Conservation (phyloP, 768 basidiomycete genomes). For the Auricularia sp. region DNA sequence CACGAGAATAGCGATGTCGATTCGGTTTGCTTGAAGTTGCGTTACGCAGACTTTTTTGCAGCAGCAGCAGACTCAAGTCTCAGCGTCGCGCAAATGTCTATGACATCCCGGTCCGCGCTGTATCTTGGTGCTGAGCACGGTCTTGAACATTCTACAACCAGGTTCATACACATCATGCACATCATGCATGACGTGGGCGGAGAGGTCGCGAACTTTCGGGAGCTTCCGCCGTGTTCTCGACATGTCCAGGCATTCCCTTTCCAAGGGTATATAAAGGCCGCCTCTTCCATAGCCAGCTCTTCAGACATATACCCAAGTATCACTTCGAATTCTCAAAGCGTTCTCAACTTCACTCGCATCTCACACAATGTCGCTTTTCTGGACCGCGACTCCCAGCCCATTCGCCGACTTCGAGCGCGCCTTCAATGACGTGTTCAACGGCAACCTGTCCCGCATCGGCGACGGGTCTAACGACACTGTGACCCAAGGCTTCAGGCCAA, state of each 20-base stretch:
- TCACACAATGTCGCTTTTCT: not conserved
- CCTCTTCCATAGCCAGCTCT: not conserved
- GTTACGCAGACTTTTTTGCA: too few species aligned
- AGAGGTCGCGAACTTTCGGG: not conserved
- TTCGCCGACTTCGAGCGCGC: constrained; percentile 32
- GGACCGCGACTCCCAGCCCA: constrained; percentile 12
- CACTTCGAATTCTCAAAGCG: not conserved
- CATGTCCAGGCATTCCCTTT: too few species aligned
- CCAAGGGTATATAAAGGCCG: not conserved
- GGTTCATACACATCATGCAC: too few species aligned
- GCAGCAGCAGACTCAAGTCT: not conserved
- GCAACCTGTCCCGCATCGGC: constrained; percentile 9
- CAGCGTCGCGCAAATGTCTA: not conserved
- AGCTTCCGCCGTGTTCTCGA: not conserved
- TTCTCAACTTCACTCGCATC: not conserved
- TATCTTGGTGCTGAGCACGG: too few species aligned
- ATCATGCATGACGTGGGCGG: too few species aligned
- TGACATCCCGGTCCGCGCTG: not conserved
- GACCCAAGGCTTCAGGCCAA: constrained; percentile 14
- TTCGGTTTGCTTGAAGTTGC: too few species aligned
- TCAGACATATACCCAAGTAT: not conserved
- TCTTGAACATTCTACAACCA: too few species aligned
- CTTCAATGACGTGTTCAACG: constrained; percentile 30
- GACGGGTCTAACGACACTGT: not conserved
- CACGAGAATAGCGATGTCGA: too few species aligned